Evolutionary conservation across 441 rosid species (phyloP), one percentile per base, ranked within the genome.

Genomic region (Populus hybrid): DNA sequence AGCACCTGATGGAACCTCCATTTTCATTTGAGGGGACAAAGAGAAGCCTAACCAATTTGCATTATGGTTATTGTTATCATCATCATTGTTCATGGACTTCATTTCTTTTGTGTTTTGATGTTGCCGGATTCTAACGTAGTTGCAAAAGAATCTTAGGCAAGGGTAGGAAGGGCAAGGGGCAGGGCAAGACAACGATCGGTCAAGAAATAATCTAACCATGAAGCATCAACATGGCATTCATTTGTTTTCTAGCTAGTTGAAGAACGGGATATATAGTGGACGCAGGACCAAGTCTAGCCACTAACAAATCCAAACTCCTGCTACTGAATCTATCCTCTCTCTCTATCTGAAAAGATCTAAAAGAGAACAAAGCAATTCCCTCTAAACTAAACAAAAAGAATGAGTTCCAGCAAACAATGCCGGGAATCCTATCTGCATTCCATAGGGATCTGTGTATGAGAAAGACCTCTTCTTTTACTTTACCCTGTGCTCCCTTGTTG

Each of bases 381-480:
- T 89, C 87, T 89, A 88, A 89, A 80, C 92, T 84, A 84, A 89
- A 86, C 91, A 88, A 87, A 88, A 89, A 82, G 91, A 88, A 85
- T 83, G 91, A 90, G 80, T 87, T 84, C 80, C 87, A 90, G 86
- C 89, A 86, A 87, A 86, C 90, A 84, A 88, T 84, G 90, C 87
- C 79, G 88, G 89, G 90, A 73, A 87, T 82, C 80, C 74, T 75
- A 77, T 80, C 81, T 82, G 89, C 92, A 89, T 85, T 86, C 87
- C 89, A 88, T 93, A 69, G 97, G 98, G 98, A 94, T 94, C 98
- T 89, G 98, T 87, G 97, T 78, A 71, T 85, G 93, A 92, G 95
- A 91, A 92, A 91, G 90, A 91, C 91, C 82, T 78, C 83, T 79
- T 73, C 76, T 79, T 81, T 76, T 84, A 71, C 86, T 89, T 88